Percentiles rank a stretch among this genome's conserved stretches.
These are phyloP conservation scores for Piper betle DNA, from an alignment of 164 flowering plant genomes.

Conservation along the genomic window DNA sequence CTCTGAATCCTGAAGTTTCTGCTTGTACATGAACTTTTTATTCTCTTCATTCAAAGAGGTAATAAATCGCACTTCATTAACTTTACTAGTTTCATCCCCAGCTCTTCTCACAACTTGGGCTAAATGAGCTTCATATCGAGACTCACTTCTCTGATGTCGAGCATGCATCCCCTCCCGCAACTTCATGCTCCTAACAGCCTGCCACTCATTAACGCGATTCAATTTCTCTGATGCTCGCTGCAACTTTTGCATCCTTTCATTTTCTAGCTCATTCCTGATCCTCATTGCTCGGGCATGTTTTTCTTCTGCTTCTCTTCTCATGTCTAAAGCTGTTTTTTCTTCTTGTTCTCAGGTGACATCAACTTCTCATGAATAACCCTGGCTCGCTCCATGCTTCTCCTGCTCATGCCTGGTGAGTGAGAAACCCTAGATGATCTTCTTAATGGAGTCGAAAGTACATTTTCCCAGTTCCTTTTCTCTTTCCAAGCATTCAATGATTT, in stretches of 20 bases:
- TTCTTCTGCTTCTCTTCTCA: slow-evolving; percentile 84
- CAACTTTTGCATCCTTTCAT: slow-evolving; percentile 75
- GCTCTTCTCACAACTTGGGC: slow-evolving; percentile 94
- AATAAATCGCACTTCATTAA: slow-evolving; percentile 94
- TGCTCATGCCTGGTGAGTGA: slow-evolving; percentile 67
- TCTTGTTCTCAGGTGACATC: slow-evolving; percentile 92
- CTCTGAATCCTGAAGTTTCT: slow-evolving; percentile 86
- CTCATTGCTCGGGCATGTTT: slow-evolving; percentile 93
- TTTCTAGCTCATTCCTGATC: slow-evolving; percentile 77
- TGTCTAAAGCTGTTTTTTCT: slow-evolving; percentile 59
- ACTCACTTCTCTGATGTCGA: slow-evolving; percentile 84
- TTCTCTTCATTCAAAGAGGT: slow-evolving; percentile 93
- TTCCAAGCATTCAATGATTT: slow-evolving; percentile 93
- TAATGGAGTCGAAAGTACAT: slow-evolving; percentile 64
- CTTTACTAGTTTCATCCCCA: slow-evolving; percentile 95
- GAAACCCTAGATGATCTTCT: slow-evolving; percentile 65
- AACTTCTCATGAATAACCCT: slow-evolving; percentile 78
- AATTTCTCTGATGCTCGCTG: slow-evolving; percentile 84
- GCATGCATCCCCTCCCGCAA: slow-evolving; percentile 81
- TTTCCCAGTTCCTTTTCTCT: slow-evolving; percentile 91
- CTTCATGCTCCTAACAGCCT: slow-evolving; percentile 73
- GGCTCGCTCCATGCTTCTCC: slow-evolving; percentile 75
- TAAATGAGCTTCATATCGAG: slow-evolving; percentile 83
- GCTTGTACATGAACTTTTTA: slow-evolving; percentile 71
- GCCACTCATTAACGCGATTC: slow-evolving; percentile 91